Evolutionary conservation across 2,329 filamentous ascomycete genomes (phyloP), one percentile per base, ranked within the genome.

Genomic region (Tolypocladium endophyticum): DNA sequence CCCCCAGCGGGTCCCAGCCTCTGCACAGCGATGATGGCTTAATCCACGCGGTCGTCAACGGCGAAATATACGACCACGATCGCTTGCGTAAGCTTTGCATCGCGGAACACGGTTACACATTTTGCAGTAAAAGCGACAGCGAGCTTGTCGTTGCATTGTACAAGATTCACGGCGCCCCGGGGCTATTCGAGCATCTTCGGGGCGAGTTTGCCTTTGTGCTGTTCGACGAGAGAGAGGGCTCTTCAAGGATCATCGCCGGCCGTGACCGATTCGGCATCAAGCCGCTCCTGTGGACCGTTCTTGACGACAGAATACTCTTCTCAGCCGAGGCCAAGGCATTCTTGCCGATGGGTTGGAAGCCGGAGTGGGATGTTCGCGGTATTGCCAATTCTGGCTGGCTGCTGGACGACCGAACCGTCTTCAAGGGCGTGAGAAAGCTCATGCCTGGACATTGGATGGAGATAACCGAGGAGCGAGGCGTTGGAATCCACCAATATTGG

Each of bases 181-280:
- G 20, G 1, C 68, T 74, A 39, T 64, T 74, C 9, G 64, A 69
- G 25, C 73, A 80, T 59, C 70, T 84, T 4, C 73, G 81, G 7
- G 81, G 81, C 25, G 82, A 85, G 64, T 84, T 84, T 62, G 74
- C 81, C 1, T 71, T 83, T 20, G 76, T 80, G 16, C 64, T 84
- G 1, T 81, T 77, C 59, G 81, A 85, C 62, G 73, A 59, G 3
- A 38, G 56, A 3, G 54, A 74, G 18, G 69, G 71, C 18, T 65
- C 68, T 1, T 67, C 75, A 59, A 61, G 72, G 0, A 70, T 83
- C 47, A 67, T 84, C 43, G 79, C 77, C 0, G 80, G 73, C 1
- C 69, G 81, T 23, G 82, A 85, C 65, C 75, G 81, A 0, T 84
- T 77, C 65, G 82, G 82, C 4, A 80, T 85, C 64, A 85, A 85